A percentile compares a stretch with the other conserved stretches of the same genome.
These are phyloP conservation scores for Diversispora eburnea DNA, from an alignment of 192 early-diverging fungal species.

Conservation along the genomic window DNA sequence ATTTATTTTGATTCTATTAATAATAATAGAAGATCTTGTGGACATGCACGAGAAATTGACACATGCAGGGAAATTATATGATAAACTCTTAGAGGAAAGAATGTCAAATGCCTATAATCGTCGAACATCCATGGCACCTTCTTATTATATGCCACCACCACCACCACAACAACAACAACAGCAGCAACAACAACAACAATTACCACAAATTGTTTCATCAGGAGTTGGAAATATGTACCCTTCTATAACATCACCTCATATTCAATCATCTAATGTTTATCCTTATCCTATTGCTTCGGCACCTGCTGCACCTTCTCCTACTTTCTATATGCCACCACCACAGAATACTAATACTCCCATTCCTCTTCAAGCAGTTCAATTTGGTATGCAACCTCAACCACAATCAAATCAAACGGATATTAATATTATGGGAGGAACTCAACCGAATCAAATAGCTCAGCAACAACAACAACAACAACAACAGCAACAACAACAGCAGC, in stretches of 20 bases:
- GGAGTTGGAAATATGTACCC: constrained; percentile 7
- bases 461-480: not conserved
- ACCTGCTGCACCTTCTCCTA: constrained; percentile 18
- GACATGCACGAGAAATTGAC: constrained; percentile 81
- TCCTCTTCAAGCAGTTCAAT: too few relatives aligned
- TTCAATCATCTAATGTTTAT: constrained; percentile 4
- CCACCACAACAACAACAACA: too few relatives aligned
- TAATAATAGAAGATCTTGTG: constrained; percentile 51
- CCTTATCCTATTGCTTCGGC: constrained; percentile 28
- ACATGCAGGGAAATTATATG: constrained; percentile 80
- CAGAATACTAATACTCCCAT: not conserved
- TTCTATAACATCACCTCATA: not conserved
- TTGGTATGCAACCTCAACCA: not conserved
- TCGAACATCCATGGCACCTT: not conserved
- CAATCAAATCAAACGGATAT: not conserved
- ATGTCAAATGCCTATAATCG: constrained; percentile 40
- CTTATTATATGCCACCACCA: not conserved
- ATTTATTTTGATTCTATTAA: not conserved
- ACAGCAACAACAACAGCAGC: not conserved
- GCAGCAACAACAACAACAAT: too few relatives aligned
- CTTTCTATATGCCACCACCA: constrained; percentile 8
- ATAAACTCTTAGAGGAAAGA: constrained; percentile 79
- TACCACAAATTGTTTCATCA: not conserved
- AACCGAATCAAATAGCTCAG: constrained; percentile 1
- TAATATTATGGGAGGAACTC: not conserved